These are phyloP conservation scores for Saccharomycopsis crataegensis DNA, from an alignment of 1,139 yeast species.

Conservation along the genomic window DNA sequence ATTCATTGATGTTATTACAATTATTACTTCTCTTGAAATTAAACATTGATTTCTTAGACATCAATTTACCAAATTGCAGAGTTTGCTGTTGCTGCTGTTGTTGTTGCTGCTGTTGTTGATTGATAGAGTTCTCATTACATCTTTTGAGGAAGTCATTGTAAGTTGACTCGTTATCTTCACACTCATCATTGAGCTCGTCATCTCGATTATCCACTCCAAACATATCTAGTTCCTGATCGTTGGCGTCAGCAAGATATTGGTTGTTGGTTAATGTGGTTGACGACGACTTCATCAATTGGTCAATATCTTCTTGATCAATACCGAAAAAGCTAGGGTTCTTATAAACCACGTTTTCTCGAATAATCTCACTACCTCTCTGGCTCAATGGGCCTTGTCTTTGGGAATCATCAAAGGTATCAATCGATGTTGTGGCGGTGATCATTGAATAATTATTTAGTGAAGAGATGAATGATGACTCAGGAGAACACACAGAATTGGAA, in stretches of 20 bases:
- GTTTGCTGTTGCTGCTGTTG: neutral
- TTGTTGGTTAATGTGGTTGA: neutral
- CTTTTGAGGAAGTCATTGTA: slow-evolving; percentile 6
- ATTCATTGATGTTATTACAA: too few species aligned
- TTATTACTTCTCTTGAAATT: too few species aligned
- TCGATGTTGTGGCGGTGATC: neutral
- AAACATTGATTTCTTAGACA: too few species aligned
- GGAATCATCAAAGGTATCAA: slow-evolving; percentile 5
- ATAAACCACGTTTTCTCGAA: neutral
- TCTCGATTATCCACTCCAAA: neutral
- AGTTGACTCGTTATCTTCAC: slow-evolving; percentile 4
- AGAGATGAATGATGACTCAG: slow-evolving; percentile 2
- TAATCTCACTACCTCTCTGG: neutral
- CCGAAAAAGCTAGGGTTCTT: neutral
- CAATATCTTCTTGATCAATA: slow-evolving; percentile 7
- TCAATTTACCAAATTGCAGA: too few species aligned
- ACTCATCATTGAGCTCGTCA: neutral
- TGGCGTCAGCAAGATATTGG: too few species aligned
- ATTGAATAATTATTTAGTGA: slow-evolving; percentile 2
- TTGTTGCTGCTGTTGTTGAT: neutral
- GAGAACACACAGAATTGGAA: too few species aligned
- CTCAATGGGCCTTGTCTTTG: neutral
- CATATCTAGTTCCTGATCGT: too few species aligned
- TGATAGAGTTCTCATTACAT: neutral
- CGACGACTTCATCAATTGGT: neutral